Evolutionary conservation across 2,329 filamentous ascomycete genomes (phyloP).

Genomic region (Pezicula radicicola): DNA sequence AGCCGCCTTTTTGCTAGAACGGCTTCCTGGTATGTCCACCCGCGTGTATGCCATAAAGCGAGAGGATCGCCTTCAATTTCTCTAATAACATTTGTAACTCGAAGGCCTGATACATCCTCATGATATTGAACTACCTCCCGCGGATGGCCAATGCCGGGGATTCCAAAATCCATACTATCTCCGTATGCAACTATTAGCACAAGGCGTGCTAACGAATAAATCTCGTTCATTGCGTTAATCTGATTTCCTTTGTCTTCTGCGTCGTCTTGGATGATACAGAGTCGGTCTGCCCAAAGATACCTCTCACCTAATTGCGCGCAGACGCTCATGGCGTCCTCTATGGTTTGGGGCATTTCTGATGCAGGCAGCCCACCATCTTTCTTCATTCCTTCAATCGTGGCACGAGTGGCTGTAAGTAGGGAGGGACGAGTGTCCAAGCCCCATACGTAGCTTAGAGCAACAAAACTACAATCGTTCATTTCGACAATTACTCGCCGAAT

Average conservation of each 20-base stretch:
- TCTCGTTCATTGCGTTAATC: too few species aligned
- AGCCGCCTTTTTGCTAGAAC: conserved; percentile 9
- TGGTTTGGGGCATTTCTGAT: too few species aligned
- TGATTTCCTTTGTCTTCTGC: too few species aligned
- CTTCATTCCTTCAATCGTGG: background rate
- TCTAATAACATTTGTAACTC: background rate
- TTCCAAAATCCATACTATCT: conserved; percentile 3
- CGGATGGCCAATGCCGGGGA: background rate
- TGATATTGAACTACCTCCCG: conserved; percentile 1
- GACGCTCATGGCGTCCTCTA: too few species aligned
- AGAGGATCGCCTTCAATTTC: conserved; percentile 3
- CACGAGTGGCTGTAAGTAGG: too few species aligned
- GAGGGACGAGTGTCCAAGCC: background rate
- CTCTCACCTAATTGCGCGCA: too few species aligned
- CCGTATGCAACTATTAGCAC: background rate
- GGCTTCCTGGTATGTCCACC: conserved; percentile 16
- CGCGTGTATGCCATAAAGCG: conserved; percentile 12
- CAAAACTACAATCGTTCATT: background rate
- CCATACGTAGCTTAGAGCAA: too few species aligned
- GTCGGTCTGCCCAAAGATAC: too few species aligned
- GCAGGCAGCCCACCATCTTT: too few species aligned
- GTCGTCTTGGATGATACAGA: too few species aligned
- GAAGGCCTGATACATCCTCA: background rate
- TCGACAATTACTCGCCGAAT: background rate
- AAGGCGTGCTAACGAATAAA: too few species aligned